Conservation (phyloP, 1,284 basidiomycete species). For the Melampsora abietis-canadensis region DNA sequence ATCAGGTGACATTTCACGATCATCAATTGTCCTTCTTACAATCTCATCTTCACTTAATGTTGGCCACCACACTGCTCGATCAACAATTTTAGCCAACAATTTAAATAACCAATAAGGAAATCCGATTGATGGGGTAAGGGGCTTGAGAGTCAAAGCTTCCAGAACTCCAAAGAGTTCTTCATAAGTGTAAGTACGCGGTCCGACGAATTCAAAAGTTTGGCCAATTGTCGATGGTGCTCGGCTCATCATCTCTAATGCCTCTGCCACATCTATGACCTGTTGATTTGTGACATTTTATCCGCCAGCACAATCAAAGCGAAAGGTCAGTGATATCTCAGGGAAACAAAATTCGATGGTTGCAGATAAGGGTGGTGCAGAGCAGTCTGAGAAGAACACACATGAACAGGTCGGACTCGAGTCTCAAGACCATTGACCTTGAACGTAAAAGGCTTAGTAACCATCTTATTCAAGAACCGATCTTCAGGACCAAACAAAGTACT, state of each 20-base stretch:
- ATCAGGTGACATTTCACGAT: constrained; percentile 54
- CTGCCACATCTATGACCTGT: constrained; percentile 80
- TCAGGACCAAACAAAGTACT: constrained; percentile 84
- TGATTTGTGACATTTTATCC: neutral
- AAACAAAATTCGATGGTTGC: constrained; percentile 54
- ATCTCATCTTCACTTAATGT: constrained; percentile 86
- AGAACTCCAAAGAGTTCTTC: constrained; percentile 81
- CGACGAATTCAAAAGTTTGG: constrained; percentile 74
- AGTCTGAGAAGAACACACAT: constrained; percentile 57
- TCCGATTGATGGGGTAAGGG: constrained; percentile 62
- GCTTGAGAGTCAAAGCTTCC: constrained; percentile 71
- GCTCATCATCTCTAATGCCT: constrained; percentile 75
- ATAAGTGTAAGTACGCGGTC: constrained; percentile 80
- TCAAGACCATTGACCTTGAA: constrained; percentile 40
- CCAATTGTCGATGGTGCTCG: constrained; percentile 64
- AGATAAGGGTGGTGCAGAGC: no score
- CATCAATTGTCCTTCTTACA: constrained; percentile 79
- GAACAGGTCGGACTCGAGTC: constrained; percentile 36
- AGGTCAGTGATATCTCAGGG: neutral
- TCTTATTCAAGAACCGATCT: constrained; percentile 89
- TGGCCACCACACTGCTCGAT: constrained; percentile 82
- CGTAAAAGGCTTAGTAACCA: constrained; percentile 66
- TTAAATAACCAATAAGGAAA: constrained; percentile 74
- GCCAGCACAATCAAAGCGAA: no score
- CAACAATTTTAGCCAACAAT: constrained; percentile 65